Evolutionary conservation across 2,329 filamentous ascomycete species (phyloP).

Genomic region (Aspergillus cejpii): DNA sequence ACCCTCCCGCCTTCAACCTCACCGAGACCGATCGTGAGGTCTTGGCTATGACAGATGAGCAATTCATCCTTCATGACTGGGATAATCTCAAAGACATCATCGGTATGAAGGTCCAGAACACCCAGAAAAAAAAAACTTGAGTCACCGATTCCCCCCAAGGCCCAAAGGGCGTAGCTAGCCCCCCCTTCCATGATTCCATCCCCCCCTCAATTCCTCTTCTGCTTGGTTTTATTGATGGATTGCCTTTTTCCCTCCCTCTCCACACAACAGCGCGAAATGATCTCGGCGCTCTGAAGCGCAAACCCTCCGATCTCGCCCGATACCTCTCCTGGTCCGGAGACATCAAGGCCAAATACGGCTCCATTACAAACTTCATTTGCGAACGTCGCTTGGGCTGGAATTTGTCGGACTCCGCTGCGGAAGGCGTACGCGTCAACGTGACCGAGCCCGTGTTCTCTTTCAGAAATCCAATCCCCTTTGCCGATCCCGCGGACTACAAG

Average conservation of each 20-base stretch:
- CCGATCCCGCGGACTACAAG: constrained; percentile 48
- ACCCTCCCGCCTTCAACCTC: constrained; percentile 41
- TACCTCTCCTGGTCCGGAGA: constrained; percentile 55
- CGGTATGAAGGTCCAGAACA: constrained; percentile 33
- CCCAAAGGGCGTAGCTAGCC: too few relatives aligned
- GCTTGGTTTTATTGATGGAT: background rate
- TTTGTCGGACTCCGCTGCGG: constrained; percentile 20
- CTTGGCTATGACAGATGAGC: constrained; percentile 47
- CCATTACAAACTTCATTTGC: constrained; percentile 52
- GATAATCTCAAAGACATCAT: constrained; percentile 48
- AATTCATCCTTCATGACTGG: constrained; percentile 49
- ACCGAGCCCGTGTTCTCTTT: constrained; percentile 37
- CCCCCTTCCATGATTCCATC: constrained; percentile 5
- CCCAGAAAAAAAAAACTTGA: background rate
- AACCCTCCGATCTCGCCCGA: constrained; percentile 52
- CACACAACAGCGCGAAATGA: constrained; percentile 42
- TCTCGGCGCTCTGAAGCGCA: constrained; percentile 52
- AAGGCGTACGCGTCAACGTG: constrained; percentile 19
- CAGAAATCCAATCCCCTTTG: constrained; percentile 48
- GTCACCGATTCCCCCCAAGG: too few relatives aligned
- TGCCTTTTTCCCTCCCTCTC: constrained; percentile 10
- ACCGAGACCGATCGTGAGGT: constrained; percentile 46
- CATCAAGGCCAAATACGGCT: constrained; percentile 51
- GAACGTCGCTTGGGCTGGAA: constrained; percentile 50
- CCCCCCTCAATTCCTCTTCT: constrained; percentile 1